phyloP scores from a whole-genome alignment of 2,329 filamentous ascomycete species.

The Aureobasidium sp. region DNA sequence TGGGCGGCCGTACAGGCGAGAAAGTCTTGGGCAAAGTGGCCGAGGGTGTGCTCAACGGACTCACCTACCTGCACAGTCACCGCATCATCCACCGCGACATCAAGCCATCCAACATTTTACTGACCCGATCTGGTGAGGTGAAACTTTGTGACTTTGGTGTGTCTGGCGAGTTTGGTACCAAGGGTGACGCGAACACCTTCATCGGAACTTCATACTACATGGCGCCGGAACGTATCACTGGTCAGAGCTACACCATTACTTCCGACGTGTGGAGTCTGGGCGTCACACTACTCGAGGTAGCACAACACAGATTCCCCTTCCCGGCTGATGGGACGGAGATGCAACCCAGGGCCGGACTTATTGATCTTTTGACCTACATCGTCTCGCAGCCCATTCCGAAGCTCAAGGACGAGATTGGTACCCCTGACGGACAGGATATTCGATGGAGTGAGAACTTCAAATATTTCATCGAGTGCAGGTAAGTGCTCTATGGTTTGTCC shows the following conservation, averaged over 20 bases:
- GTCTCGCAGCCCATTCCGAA: slow-evolving; percentile 91
- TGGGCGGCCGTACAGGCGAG: slow-evolving; percentile 89
- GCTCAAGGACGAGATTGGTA: slow-evolving; percentile 75
- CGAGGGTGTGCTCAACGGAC: slow-evolving; percentile 83
- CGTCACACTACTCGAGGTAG: slow-evolving; percentile 96
- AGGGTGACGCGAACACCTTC: slow-evolving; percentile 97
- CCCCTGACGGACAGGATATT: slow-evolving; percentile 58
- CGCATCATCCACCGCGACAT: slow-evolving; percentile 99
- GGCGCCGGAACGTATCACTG: slow-evolving; percentile 96
- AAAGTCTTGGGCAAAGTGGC: slow-evolving; percentile 96
- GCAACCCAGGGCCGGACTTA: slow-evolving; percentile 84
- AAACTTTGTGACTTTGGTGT: slow-evolving; percentile 99
- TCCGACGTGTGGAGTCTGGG: slow-evolving; percentile 98
- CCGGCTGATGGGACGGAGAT: slow-evolving; percentile 92
- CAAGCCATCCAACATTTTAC: slow-evolving; percentile 93
- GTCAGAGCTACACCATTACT: slow-evolving; percentile 96
- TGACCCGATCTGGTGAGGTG: slow-evolving; percentile 85
- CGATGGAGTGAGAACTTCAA: slow-evolving; percentile 97
- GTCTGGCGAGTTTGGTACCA: slow-evolving; percentile 94
- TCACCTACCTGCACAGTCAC: slow-evolving; percentile 89
- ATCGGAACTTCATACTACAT: slow-evolving; percentile 98
- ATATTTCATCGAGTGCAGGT: slow-evolving; percentile 99
- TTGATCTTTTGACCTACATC: slow-evolving; percentile 94
- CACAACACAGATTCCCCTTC: slow-evolving; percentile 96
- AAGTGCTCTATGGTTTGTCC: slow-evolving; percentile 36